Evolutionary conservation across 495 filamentous ascomycete species (phyloP).

Genomic region (Daldinia loculata): DNA sequence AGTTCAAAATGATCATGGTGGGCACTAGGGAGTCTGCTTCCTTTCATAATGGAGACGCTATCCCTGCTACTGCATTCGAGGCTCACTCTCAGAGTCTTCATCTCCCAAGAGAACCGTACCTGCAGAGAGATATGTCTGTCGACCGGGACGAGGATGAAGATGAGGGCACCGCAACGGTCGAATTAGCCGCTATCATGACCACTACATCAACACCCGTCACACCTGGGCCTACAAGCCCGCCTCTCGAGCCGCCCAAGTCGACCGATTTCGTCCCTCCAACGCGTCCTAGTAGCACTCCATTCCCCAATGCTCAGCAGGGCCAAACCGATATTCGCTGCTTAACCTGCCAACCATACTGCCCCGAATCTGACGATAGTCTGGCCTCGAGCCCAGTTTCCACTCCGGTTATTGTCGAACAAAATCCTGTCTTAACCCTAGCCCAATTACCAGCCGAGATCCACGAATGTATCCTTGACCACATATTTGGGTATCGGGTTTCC

Average conservation of each 20-base stretch:
- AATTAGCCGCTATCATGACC: conserved; percentile 60
- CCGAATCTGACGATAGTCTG: conserved; percentile 36
- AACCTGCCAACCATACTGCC: conserved; percentile 48
- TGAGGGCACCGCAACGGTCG: conserved; percentile 54
- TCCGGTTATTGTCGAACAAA: conserved; percentile 33
- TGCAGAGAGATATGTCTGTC: conserved; percentile 38
- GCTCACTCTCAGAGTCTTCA: conserved; percentile 39
- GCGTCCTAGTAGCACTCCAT: conserved; percentile 64
- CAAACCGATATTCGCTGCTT: conserved; percentile 52
- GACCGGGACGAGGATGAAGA: conserved; percentile 49
- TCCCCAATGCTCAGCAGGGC: conserved; percentile 61
- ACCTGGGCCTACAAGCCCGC: conserved; percentile 63
- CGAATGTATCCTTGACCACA: conserved; percentile 72
- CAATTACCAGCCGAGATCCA: conserved; percentile 75
- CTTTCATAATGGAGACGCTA: conserved; percentile 38
- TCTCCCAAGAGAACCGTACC: conserved; percentile 40
- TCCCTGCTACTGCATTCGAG: conserved; percentile 25
- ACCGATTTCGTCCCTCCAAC: conserved; percentile 61
- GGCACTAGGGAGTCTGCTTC: conserved; percentile 28
- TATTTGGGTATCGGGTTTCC: conserved; percentile 71
- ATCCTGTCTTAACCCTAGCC: conserved; percentile 54
- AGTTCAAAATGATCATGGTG: conserved; percentile 33
- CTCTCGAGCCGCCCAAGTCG: conserved; percentile 54
- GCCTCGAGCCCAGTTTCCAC: conserved; percentile 36
- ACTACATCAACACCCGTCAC: conserved; percentile 61